Conservation (phyloP, 345 rosid species). For the Lumnitzera racemosa region DNA sequence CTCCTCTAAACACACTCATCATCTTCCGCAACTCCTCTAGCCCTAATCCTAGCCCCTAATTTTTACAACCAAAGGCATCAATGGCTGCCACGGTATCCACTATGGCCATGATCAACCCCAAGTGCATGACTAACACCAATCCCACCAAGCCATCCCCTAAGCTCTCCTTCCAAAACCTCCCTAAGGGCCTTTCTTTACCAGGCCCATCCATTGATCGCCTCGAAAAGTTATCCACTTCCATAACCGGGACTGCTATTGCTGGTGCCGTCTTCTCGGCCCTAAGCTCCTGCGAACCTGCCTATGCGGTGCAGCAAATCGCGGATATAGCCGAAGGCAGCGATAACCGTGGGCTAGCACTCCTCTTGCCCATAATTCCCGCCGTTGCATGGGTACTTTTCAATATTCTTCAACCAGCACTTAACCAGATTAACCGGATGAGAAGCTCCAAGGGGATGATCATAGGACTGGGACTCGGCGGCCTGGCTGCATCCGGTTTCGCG, state of each 20-base stretch:
- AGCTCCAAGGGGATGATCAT: slow-evolving; percentile 50
- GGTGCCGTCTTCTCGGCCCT: slow-evolving; percentile 77
- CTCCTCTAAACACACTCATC: slow-evolving; percentile 2
- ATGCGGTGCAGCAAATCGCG: slow-evolving; percentile 85
- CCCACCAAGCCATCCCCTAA: slow-evolving; percentile 24
- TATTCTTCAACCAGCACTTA: slow-evolving; percentile 88
- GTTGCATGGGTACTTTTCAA: slow-evolving; percentile 90
- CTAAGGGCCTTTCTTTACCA: slow-evolving; percentile 36
- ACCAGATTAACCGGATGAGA: slow-evolving; percentile 77
- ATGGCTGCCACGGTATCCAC: slow-evolving; percentile 67
- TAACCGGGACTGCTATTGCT: slow-evolving; percentile 50
- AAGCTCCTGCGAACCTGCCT: slow-evolving; percentile 61
- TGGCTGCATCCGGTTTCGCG: slow-evolving; percentile 50
- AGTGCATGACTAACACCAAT: slow-evolving; percentile 33
- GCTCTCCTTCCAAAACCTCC: slow-evolving; percentile 33
- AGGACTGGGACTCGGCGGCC: slow-evolving; percentile 77
- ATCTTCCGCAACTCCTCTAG: neutral
- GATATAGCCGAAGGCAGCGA: slow-evolving; percentile 66
- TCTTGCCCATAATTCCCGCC: slow-evolving; percentile 82
- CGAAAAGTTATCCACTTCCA: slow-evolving; percentile 7
- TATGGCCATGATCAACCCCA: slow-evolving; percentile 52
- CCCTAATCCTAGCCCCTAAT: neutral
- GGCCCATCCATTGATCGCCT: slow-evolving; percentile 20
- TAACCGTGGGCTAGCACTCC: slow-evolving; percentile 77
- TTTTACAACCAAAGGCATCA: neutral